Percentiles rank a stretch among this genome's conserved stretches.
These are phyloP conservation scores for Parastagonospora avenae DNA, from an alignment of 2,329 filamentous ascomycete species.

Conservation along the genomic window DNA sequence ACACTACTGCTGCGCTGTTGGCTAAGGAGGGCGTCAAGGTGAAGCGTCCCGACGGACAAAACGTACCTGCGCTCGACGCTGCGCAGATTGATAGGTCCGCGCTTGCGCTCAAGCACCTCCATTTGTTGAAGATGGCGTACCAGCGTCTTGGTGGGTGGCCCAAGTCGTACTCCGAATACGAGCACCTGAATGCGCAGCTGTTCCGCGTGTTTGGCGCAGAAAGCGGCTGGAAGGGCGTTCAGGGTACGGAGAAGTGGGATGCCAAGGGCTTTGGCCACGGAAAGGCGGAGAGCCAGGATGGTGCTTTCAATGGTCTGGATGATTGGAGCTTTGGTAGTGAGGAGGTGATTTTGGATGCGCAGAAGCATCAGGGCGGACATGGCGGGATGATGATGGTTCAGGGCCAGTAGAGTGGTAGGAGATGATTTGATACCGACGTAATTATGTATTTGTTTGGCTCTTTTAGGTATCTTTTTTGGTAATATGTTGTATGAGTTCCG, in stretches of 20 bases:
- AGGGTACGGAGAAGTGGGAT: slow-evolving; percentile 57
- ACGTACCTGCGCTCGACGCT: slow-evolving; percentile 29
- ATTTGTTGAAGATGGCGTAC: slow-evolving; percentile 47
- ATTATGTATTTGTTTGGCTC: no score
- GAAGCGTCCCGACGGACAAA: slow-evolving; percentile 28
- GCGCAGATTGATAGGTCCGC: slow-evolving; percentile 32
- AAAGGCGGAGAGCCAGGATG: slow-evolving; percentile 52
- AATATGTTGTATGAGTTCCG: no score
- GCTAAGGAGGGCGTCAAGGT: slow-evolving; percentile 41
- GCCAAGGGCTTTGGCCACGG: slow-evolving; percentile 53
- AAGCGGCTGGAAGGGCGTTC: slow-evolving; percentile 47
- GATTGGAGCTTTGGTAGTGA: slow-evolving; percentile 41
- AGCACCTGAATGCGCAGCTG: slow-evolving; percentile 53
- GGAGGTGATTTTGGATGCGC: slow-evolving; percentile 17
- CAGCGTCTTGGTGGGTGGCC: slow-evolving; percentile 53
- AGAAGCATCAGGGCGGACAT: slow-evolving; percentile 8
- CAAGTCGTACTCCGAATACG: slow-evolving; percentile 56
- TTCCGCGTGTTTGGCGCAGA: slow-evolving; percentile 47
- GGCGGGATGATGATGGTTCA: background rate
- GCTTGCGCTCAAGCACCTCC: slow-evolving; percentile 43
- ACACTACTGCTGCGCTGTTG: slow-evolving; percentile 44
- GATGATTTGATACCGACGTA: no score
- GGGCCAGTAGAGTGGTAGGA: no score
- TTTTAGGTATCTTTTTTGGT: no score
- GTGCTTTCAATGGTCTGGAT: slow-evolving; percentile 35